Evolutionary conservation across 441 rosid genomes (phyloP).

Genomic region (Pelargonium australe): DNA sequence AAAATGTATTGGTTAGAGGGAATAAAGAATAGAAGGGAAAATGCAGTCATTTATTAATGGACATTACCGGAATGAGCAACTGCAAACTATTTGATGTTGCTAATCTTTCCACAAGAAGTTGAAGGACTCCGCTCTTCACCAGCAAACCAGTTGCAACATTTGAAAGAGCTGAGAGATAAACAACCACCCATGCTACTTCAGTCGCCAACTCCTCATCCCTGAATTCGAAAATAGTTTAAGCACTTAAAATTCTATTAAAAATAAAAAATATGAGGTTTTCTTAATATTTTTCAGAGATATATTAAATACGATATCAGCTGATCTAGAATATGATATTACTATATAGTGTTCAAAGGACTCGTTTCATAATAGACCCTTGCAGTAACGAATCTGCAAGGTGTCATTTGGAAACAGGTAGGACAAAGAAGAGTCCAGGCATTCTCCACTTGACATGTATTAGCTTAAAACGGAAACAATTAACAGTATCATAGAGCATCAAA

Average conservation of each 20-base stretch:
- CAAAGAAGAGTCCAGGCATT: not conserved
- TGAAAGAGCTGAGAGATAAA: slow-evolving; percentile 95
- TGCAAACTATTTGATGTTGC: slow-evolving; percentile 71
- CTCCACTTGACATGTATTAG: not conserved
- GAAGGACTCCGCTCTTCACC: slow-evolving; percentile 66
- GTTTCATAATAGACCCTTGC: not conserved
- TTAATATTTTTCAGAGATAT: not conserved
- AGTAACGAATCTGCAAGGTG: not conserved
- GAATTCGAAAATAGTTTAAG: slow-evolving; percentile 22
- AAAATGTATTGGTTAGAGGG: not conserved
- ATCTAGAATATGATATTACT: not conserved
- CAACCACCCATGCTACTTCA: slow-evolving; percentile 94
- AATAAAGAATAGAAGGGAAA: not conserved
- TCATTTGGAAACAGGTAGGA: not conserved
- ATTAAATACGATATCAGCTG: slow-evolving; percentile 1
- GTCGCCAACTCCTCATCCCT: slow-evolving; percentile 90
- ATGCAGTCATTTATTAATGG: slow-evolving; percentile 12
- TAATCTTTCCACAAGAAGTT: slow-evolving; percentile 72
- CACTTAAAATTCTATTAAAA: not conserved
- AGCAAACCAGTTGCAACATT: slow-evolving; percentile 63
- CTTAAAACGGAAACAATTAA: not conserved
- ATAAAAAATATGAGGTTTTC: not conserved
- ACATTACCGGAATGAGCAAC: slow-evolving; percentile 78
- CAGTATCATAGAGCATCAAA: not conserved
- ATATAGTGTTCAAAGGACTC: not conserved